These are phyloP conservation scores for Colletotrichum echinochloae DNA, from an alignment of 2,329 filamentous ascomycete species.

Conservation along the genomic window DNA sequence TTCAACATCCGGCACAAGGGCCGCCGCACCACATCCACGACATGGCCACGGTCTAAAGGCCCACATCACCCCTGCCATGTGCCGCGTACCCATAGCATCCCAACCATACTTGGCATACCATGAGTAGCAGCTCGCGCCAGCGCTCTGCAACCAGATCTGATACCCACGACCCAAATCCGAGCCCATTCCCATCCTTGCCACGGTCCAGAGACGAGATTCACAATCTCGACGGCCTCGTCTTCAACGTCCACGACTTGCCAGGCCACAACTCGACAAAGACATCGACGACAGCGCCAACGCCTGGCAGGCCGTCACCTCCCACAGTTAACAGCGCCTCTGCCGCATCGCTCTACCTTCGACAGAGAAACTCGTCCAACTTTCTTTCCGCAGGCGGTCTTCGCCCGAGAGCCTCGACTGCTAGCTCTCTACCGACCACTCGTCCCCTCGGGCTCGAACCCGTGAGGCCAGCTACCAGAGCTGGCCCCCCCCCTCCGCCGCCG, in stretches of 20 bases:
- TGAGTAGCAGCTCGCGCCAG: slow-evolving; percentile 42
- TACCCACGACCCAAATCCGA: slow-evolving; percentile 36
- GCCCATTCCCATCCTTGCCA: slow-evolving; percentile 34
- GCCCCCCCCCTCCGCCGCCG: slow-evolving; percentile 44
- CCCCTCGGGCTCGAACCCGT: slow-evolving; percentile 26
- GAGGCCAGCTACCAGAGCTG: slow-evolving; percentile 40
- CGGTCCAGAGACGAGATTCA: slow-evolving; percentile 42
- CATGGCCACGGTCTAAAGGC: slow-evolving; percentile 35
- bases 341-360: slow-evolving; percentile 9
- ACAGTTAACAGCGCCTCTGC: not conserved
- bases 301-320: not conserved
- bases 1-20: not conserved
- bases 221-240: slow-evolving; percentile 41
- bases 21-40: slow-evolving; percentile 12
- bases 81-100: slow-evolving; percentile 38
- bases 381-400: slow-evolving; percentile 38
- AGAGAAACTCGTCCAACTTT: slow-evolving; percentile 20
- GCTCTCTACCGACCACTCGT: slow-evolving; percentile 33
- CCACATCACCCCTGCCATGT: slow-evolving; percentile 39
- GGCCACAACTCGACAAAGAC: slow-evolving; percentile 14
- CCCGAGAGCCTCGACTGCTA: slow-evolving; percentile 40
- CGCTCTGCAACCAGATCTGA: slow-evolving; percentile 41
- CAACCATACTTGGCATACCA: slow-evolving; percentile 37
- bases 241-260: slow-evolving; percentile 32
- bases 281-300: not conserved